Evolutionary conservation across 805 yeast genomes (phyloP).

Genomic region (Wickerhamiella galacta): DNA sequence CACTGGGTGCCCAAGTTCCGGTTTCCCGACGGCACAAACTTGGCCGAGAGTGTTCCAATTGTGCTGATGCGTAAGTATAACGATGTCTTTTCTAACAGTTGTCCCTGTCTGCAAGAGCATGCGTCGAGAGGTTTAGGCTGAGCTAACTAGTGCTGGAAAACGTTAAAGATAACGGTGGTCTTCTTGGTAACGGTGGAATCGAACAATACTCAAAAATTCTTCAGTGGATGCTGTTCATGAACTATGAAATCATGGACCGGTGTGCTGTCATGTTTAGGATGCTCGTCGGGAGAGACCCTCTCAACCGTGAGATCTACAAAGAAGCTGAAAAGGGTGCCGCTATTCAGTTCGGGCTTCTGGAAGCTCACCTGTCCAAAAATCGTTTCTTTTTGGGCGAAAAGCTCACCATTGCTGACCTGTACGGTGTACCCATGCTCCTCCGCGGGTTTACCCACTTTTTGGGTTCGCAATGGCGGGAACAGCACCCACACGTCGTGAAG

Average conservation of each 20-base stretch:
- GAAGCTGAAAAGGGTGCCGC: constrained; percentile 27
- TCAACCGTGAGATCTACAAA: constrained; percentile 57
- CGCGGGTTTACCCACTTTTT: constrained; percentile 44
- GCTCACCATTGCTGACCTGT: constrained; percentile 48
- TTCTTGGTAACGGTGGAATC: constrained; percentile 42
- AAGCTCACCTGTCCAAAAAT: constrained; percentile 35
- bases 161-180: constrained; percentile 23
- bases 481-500: constrained; percentile 46
- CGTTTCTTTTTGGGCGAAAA: constrained; percentile 60
- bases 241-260: constrained; percentile 35
- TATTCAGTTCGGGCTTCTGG: constrained; percentile 23
- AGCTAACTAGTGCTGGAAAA: constrained; percentile 5
- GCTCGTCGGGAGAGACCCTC: constrained; percentile 47
- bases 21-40: constrained; percentile 4
- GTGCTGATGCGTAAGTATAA: constrained; percentile 20
- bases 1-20: constrained; percentile 40
- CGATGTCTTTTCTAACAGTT: constrained; percentile 18
- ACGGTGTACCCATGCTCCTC: constrained; percentile 30
- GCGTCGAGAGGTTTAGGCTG: constrained; percentile 19
- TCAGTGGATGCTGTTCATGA: constrained; percentile 64
- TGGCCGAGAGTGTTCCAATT: constrained; percentile 6
- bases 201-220: constrained; percentile 49
- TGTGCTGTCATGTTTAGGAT: constrained; percentile 41
- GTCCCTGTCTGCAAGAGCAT: constrained; percentile 27
- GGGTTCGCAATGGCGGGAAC: constrained; percentile 48